Base-by-base conservation (phyloP, 768 basidiomycete genomes). In the Austroboletus festivus region DNA sequence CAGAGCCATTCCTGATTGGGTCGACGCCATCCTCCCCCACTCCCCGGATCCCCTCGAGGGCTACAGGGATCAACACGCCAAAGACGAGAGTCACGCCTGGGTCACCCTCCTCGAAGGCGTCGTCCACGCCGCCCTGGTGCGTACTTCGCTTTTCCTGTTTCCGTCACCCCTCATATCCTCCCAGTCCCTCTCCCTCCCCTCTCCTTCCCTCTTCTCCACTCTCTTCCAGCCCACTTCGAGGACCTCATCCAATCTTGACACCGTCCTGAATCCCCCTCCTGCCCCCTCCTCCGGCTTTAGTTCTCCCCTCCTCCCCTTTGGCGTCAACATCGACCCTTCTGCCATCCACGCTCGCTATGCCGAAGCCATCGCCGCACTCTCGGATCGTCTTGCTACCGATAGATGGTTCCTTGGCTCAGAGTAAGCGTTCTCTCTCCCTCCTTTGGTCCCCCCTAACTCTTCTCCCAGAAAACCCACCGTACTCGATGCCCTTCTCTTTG, bases 41-140 rank as follows among this genome's bases (percentile, higher is more conserved):
- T 60, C 60, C 12, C 71, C 73, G 19, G 67, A 69, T 47, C 63
- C 72, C 5, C 67, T 86, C 26, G 85, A 90, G 60, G 89, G 89
- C 11, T 91, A 88, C 62, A 73, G 64, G 30, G 75, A 85, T 53
- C 71, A 76, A 40, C 65, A 69, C 18, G 72, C 84, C 20, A 73
- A 76, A 42, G 82, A 88, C 56, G 89, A 93, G 64, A 86, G 86
- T 56, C 76, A 81, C 37, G 89, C 90, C 1, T 93, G 90, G 90
- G 78, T 89, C 21, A 72, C 86, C 2, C 73, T 93, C 26, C 77
- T 93, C 34, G 87, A 93, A 64, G 82, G 83, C 30, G 71, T 77
- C 39, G 79, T 93, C 7, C 89, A 90, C 62, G 83, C 86, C 54
- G 85, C 86, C 12, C 64, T 93, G 68, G 83, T 89, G 54, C 46